Evolutionary conservation across 2,329 filamentous ascomycete genomes (phyloP).

Genomic region (Colletotrichum orbiculare): DNA sequence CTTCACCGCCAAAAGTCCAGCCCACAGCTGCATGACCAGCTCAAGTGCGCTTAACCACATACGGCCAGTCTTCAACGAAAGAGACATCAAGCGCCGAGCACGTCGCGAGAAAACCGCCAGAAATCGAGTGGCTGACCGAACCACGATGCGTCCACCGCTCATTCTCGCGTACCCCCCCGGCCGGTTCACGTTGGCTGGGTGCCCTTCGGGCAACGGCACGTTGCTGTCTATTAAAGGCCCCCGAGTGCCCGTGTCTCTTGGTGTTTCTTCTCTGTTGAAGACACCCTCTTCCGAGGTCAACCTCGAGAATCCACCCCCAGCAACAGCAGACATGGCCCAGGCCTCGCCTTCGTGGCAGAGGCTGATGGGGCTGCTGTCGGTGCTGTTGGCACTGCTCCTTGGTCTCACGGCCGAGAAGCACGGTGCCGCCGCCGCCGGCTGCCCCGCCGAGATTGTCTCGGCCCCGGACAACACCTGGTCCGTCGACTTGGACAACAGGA

Average conservation of each 20-base stretch:
- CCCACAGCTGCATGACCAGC: slow-evolving; percentile 20
- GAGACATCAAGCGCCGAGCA: slow-evolving; percentile 8
- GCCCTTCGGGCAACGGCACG: not conserved
- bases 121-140: slow-evolving; percentile 26
- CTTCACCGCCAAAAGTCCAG: slow-evolving; percentile 30
- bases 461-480: slow-evolving; percentile 24
- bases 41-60: slow-evolving; percentile 18
- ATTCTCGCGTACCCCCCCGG: slow-evolving; percentile 8
- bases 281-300: slow-evolving; percentile 35
- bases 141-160: slow-evolving; percentile 23
- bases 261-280: slow-evolving; percentile 17
- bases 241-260: slow-evolving; percentile 12
- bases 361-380: slow-evolving; percentile 33
- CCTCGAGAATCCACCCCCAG: slow-evolving; percentile 27
- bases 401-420: slow-evolving; percentile 28
- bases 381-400: slow-evolving; percentile 34
- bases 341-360: slow-evolving; percentile 34
- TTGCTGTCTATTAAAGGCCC: slow-evolving; percentile 32
- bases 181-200: slow-evolving; percentile 23
- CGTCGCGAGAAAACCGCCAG: not conserved
- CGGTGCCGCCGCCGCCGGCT: slow-evolving; percentile 23
- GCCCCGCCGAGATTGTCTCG: slow-evolving; percentile 23
- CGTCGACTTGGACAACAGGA: slow-evolving; percentile 30
- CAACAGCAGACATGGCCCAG: slow-evolving; percentile 27
- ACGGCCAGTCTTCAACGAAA: slow-evolving; percentile 18